These are phyloP conservation scores for Prunus mongolica DNA, from an alignment of 306 rosid genomes.

Conservation along the genomic window DNA sequence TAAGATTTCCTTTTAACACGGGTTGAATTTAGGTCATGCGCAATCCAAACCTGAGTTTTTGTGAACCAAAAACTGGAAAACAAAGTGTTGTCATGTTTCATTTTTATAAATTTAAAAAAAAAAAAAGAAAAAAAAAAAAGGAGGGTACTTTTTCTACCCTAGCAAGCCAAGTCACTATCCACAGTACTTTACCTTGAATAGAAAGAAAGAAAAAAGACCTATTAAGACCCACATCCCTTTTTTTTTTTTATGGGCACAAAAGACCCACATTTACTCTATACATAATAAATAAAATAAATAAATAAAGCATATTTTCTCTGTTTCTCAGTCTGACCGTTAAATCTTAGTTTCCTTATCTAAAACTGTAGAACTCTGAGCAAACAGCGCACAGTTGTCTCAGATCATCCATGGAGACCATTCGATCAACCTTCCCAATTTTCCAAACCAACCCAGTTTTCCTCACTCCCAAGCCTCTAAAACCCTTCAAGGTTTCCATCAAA, in stretches of 20 bases:
- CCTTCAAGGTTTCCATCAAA: constrained; percentile 49
- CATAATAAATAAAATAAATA: background rate
- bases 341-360: background rate
- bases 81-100: background rate
- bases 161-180: background rate
- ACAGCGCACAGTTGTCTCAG: background rate
- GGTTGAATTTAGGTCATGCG: too few relatives aligned
- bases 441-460: constrained; percentile 35
- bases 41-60: too few relatives aligned
- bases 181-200: background rate
- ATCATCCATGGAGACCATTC: constrained; percentile 50
- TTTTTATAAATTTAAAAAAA: background rate
- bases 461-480: constrained; percentile 26
- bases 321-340: background rate
- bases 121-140: too few relatives aligned
- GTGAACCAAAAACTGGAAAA: background rate
- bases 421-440: constrained; percentile 53
- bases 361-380: background rate
- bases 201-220: background rate
- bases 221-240: background rate
- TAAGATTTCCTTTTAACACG: too few relatives aligned
- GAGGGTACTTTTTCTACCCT: background rate
- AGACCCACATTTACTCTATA: background rate
- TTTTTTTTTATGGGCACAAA: background rate
- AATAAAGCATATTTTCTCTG: background rate